Evolutionary conservation across 768 basidiomycete genomes (phyloP), one percentile per base, ranked within the genome.

Genomic region (Rhodotorula graminis): DNA sequence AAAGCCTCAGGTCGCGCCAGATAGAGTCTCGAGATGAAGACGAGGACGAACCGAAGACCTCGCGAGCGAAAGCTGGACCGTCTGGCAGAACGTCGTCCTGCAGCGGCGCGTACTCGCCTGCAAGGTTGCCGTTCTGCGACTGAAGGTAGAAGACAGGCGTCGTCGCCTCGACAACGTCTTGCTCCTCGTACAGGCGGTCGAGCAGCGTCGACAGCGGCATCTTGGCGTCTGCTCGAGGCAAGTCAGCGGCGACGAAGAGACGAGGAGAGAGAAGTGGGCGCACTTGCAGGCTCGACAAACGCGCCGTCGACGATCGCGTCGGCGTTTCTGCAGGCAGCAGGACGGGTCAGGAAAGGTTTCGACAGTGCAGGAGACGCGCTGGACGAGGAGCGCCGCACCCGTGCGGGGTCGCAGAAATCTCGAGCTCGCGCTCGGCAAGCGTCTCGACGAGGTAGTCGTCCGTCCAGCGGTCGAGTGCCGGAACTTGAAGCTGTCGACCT

Each of bases 101-200:
- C 42, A 95, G 70, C 79, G 94, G 93, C 16, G 91, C 92, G 79
- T 95, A 92, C 80, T 96, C 91, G 27, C 80, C 79, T 37, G 76
- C 59, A 37, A 95, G 71, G 80, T 96, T 97, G 16, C 93, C 93
- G 79, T 95, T 92, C 80, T 96, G 93, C 9, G 90, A 91, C 80
- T 96, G 93, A 7, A 96, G 84, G 80, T 95, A 95, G 74, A 84
- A 81, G 25, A 89, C 84, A 56, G 85, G 82, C 19, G 40, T 7
- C 8, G 62, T 58, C 8, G 61, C 58, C 21, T 46, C 16, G 33
- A 3, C 8, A 40, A 44, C 61, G 19, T 46, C 52, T 9, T 66
- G 29, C 31, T 69, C 57, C 11, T 31, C 61, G 31, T 49, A 31
- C 16, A 76, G 55, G 0, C 14, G 25, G 3, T 12, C 21, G 6